These are phyloP conservation scores for Priceomyces fermenticarens DNA, from an alignment of 805 yeast species.

Conservation along the genomic window DNA sequence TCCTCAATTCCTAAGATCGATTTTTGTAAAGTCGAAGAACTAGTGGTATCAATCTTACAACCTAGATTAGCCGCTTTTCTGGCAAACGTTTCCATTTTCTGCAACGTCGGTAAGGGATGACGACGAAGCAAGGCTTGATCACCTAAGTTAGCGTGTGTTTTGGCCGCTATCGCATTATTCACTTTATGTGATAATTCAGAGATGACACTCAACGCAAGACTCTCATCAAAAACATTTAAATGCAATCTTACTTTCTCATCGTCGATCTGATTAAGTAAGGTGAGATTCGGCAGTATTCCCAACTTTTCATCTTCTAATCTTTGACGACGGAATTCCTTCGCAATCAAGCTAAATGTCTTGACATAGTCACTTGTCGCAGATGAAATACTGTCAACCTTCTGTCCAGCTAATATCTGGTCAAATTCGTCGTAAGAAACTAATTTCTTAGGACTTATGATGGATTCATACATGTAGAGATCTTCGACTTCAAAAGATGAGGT, in stretches of 20 bases:
- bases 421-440: conserved; percentile 53
- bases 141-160: conserved; percentile 70
- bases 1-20: conserved; percentile 67
- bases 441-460: conserved; percentile 63
- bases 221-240: conserved; percentile 67
- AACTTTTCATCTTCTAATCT: conserved; percentile 52
- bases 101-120: conserved; percentile 79
- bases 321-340: conserved; percentile 68
- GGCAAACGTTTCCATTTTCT: conserved; percentile 75
- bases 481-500: conserved; percentile 67
- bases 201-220: conserved; percentile 54
- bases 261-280: conserved; percentile 76
- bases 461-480: conserved; percentile 73
- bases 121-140: conserved; percentile 82
- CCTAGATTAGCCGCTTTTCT: conserved; percentile 67
- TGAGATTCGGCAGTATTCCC: conserved; percentile 50
- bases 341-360: conserved; percentile 59
- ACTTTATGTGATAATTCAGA: conserved; percentile 79
- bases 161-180: conserved; percentile 82
- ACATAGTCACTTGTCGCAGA: conserved; percentile 65
- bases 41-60: conserved; percentile 67
- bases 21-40: conserved; percentile 66
- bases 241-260: conserved; percentile 76
- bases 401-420: conserved; percentile 45
- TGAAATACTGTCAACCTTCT: conserved; percentile 26